A percentile compares a stretch with the other conserved stretches of the same genome.
Conservation (phyloP, 495 filamentous ascomycete species). For the Hypoxylon perforatum region DNA sequence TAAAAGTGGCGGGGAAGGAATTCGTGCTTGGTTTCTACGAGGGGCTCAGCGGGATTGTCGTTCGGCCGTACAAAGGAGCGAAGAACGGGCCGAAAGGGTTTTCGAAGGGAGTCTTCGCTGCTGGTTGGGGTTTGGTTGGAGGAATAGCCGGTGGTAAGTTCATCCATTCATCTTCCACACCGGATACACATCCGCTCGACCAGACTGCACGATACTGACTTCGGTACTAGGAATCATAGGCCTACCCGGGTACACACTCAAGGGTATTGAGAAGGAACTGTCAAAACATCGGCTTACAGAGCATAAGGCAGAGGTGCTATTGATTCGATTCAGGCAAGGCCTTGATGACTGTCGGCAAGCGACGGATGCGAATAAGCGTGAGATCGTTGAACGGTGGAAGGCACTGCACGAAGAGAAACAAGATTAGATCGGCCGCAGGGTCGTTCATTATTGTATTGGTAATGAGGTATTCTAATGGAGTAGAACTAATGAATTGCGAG, state of each 20-base stretch:
- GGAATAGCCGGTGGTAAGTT: constrained; percentile 11
- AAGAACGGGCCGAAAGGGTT: constrained; percentile 54
- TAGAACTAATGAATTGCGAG: too few species aligned
- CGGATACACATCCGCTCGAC: too few species aligned
- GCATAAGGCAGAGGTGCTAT: constrained; percentile 41
- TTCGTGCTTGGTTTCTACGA: constrained; percentile 57
- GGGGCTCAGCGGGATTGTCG: constrained; percentile 49
- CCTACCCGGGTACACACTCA: constrained; percentile 68
- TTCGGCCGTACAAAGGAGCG: constrained; percentile 49
- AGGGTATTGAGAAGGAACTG: constrained; percentile 71
- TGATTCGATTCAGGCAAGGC: constrained; percentile 44
- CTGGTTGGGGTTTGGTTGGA: constrained; percentile 1
- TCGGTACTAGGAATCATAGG: constrained; percentile 52
- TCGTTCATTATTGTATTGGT: too few species aligned
- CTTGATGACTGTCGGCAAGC: constrained; percentile 31
- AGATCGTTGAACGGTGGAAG: constrained; percentile 44
- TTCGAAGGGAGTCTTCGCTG: constrained; percentile 42
- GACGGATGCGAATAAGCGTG: constrained; percentile 37
- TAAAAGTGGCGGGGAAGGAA: constrained; percentile 62
- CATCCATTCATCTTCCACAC: neutral
- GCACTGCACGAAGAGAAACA: constrained; percentile 14
- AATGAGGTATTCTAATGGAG: too few species aligned
- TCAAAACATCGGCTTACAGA: constrained; percentile 54
- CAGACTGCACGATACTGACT: constrained; percentile 2
- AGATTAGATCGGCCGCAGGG: too few species aligned